phyloP scores from a whole-genome alignment of 805 yeast genomes.

The Candida sithepensis region DNA sequence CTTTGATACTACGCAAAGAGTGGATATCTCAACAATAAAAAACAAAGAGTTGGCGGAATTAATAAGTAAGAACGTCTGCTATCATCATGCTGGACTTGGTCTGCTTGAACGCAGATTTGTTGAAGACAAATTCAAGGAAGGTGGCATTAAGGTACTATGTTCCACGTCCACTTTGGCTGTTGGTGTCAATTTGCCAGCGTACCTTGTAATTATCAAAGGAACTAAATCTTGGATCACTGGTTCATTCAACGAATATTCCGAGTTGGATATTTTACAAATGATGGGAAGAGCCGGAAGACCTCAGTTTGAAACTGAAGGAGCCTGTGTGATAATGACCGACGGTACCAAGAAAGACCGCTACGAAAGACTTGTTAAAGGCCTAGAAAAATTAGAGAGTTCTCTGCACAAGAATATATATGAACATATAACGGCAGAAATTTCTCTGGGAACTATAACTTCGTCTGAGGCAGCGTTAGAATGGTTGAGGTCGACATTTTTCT shows the following conservation, averaged over 20 bases:
- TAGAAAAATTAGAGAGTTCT: slow-evolving; percentile 44
- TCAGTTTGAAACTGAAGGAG: slow-evolving; percentile 49
- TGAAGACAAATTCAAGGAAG: slow-evolving; percentile 42
- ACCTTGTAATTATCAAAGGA: slow-evolving; percentile 57
- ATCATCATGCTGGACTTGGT: slow-evolving; percentile 58
- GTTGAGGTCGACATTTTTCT: slow-evolving; percentile 48
- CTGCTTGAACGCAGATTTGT: slow-evolving; percentile 42
- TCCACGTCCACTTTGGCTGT: slow-evolving; percentile 60
- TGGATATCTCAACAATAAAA: slow-evolving; percentile 1
- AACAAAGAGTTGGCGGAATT: slow-evolving; percentile 29
- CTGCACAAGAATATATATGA: slow-evolving; percentile 38
- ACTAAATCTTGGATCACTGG: slow-evolving; percentile 56
- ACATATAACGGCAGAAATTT: slow-evolving; percentile 42
- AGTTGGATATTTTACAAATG: slow-evolving; percentile 57
- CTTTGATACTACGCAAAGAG: background rate
- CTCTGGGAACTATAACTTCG: slow-evolving; percentile 36
- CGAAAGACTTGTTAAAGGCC: slow-evolving; percentile 39
- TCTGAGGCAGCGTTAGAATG: slow-evolving; percentile 39
- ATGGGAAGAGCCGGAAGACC: slow-evolving; percentile 67
- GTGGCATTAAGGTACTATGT: slow-evolving; percentile 42
- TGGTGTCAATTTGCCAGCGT: slow-evolving; percentile 62
- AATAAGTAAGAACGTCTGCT: slow-evolving; percentile 40
- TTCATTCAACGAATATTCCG: slow-evolving; percentile 47
- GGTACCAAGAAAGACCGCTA: slow-evolving; percentile 33
- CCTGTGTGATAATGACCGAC: slow-evolving; percentile 48